Percentiles rank a stretch among this genome's conserved stretches.
Conservation (phyloP, 495 filamentous ascomycete species). For the Sabuloglossum arenarium region DNA sequence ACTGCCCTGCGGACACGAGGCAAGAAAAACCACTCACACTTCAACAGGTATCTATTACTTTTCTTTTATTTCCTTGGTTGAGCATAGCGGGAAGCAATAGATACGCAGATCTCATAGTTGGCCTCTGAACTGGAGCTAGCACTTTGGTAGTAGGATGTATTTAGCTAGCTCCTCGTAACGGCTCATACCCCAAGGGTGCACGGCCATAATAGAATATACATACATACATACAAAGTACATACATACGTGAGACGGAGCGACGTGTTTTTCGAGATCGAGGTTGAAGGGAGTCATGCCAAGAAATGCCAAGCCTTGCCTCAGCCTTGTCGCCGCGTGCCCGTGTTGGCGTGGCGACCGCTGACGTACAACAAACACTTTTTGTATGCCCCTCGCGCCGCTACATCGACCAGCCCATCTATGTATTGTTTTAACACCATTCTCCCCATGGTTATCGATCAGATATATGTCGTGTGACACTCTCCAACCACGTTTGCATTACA, state of each 20-base stretch:
- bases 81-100: too few species aligned
- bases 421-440: neutral
- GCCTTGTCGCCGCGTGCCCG: neutral
- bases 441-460: conserved; percentile 1
- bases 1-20: too few species aligned
- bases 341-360: neutral
- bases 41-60: too few species aligned
- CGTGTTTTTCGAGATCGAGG: neutral
- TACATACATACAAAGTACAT: neutral
- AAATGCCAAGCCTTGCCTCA: conserved; percentile 1
- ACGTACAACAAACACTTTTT: neutral
- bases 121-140: too few species aligned
- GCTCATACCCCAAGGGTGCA: too few species aligned
- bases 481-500: conserved; percentile 4
- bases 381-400: neutral
- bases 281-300: conserved; percentile 1
- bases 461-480: conserved; percentile 4
- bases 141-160: too few species aligned
- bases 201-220: too few species aligned
- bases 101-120: too few species aligned
- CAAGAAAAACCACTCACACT: too few species aligned
- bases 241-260: neutral
- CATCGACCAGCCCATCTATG: conserved; percentile 3
- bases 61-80: too few species aligned
- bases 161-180: too few species aligned